Evolutionary conservation across 2,329 filamentous ascomycete species (phyloP).

Genomic region (Falciphora oryzae): DNA sequence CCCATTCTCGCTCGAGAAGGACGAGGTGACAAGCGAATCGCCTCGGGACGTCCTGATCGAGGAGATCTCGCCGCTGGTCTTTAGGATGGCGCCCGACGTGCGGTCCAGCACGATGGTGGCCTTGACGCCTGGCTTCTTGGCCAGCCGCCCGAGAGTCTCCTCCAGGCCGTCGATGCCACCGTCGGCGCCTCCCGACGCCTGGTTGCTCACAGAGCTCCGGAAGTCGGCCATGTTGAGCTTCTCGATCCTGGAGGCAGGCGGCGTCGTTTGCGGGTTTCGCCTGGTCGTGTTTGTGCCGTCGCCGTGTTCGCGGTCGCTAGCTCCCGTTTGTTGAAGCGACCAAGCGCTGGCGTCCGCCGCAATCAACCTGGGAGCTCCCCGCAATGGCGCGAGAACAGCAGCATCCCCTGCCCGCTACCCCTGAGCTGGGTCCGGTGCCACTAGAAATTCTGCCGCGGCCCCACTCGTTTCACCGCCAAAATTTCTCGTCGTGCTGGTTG

Average conservation of each 20-base stretch:
- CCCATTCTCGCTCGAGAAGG: constrained; percentile 8
- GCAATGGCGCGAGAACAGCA: background rate
- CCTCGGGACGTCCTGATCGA: constrained; percentile 43
- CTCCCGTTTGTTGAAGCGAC: background rate
- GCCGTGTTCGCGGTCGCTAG: background rate
- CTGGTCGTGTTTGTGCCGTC: background rate
- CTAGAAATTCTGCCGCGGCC: background rate
- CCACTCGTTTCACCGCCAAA: background rate
- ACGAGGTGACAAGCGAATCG: background rate
- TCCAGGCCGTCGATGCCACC: constrained; percentile 53
- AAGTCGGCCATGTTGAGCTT: background rate
- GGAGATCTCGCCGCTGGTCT: constrained; percentile 64
- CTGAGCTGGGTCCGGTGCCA: background rate
- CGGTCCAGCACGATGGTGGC: constrained; percentile 72
- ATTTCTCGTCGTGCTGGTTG: background rate
- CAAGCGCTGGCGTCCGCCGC: background rate
- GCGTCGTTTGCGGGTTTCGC: background rate
- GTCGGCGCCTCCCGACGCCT: background rate
- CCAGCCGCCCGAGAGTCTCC: constrained; percentile 61
- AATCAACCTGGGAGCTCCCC: background rate
- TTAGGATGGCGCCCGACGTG: constrained; percentile 65
- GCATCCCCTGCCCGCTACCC: background rate
- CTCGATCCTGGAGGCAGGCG: background rate
- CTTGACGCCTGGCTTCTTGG: constrained; percentile 73
- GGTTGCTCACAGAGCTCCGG: constrained; percentile 1